Base-by-base conservation (phyloP, 192 early-diverging fungal species). In the Pilobolus umbonatus region DNA sequence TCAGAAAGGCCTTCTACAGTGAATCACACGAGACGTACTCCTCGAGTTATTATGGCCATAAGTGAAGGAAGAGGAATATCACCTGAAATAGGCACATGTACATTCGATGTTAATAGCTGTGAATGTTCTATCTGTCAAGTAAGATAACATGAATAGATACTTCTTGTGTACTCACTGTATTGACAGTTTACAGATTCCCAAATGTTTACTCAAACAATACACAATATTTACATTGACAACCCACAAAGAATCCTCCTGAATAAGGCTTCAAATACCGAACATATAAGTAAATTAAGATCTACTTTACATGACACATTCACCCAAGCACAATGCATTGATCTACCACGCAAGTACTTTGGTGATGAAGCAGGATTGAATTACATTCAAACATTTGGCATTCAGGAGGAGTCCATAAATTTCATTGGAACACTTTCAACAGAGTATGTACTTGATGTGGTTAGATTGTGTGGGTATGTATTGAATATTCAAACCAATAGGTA, bases 81-180 rank as follows among this genome's bases (percentile, higher is more conserved):
- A 31, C 67, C 45, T 14, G 87, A 89, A 59, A 67, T 84, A 44
- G 66, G 66, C 3, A 3, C 62, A 49, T 61, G 66, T 35, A 42
- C 39, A 4, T 75, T 87, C 35, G 69, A 85, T 60, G 62, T 85
- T 42, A 59, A 62, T 9, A 77, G 74, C 2, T 80, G 81, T 57
- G 80, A 85, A 60, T 78, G 77, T 50, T 69, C 65, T 28, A 40
- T 89, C 26, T 81, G 66, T 15, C 85, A 89, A 73, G 86, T 87
- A 64, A 17, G 44, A 21, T 7, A 50, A 34, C 10, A 11, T 3
- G 25, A 12, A 38, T 38, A 38, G 15, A 4, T 12, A 38, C 9
- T 38, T 14, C 9, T 38, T 38, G 15, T 38, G 9, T 38, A 38
- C 36, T 14, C 4, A 12, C 15, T 51, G 2, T 5, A 30, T 47